Conservation (phyloP, 129 eudicot species). For the Flaveria robusta region DNA sequence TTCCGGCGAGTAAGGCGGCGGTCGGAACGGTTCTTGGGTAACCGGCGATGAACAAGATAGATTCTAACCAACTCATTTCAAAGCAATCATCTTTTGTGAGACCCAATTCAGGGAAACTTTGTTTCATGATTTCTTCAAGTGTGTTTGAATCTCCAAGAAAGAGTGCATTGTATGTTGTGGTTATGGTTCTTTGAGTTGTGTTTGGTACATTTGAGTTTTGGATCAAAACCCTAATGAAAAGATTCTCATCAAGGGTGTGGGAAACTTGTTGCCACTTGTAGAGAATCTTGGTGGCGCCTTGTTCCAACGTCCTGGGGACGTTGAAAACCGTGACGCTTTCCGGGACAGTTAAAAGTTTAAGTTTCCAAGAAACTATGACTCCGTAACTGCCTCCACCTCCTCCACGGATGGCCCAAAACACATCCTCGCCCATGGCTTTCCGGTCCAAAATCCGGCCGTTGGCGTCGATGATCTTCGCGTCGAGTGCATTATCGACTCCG, state of each 20-base stretch:
- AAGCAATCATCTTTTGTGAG: constrained; percentile 48
- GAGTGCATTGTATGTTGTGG: constrained; percentile 50
- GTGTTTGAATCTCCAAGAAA: constrained; percentile 58
- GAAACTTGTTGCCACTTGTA: constrained; percentile 46
- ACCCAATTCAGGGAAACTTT: constrained; percentile 69
- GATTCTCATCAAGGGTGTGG: constrained; percentile 37
- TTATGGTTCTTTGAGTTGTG: constrained; percentile 42
- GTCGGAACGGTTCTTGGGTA: constrained; percentile 48
- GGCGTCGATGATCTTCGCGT: constrained; percentile 59
- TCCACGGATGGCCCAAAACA: constrained; percentile 80
- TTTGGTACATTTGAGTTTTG: constrained; percentile 26
- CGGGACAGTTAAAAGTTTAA: constrained; percentile 67
- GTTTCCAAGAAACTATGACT: constrained; percentile 68
- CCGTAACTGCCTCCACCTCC: constrained; percentile 81
- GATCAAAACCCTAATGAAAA: constrained; percentile 42
- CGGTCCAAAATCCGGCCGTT: constrained; percentile 55
- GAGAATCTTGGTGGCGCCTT: constrained; percentile 41
- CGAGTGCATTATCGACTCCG: constrained; percentile 69
- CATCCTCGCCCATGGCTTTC: constrained; percentile 76
- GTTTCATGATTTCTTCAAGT: constrained; percentile 41
- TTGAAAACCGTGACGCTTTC: constrained; percentile 59
- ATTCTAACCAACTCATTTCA: constrained; percentile 82
- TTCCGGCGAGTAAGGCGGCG: constrained; percentile 54
- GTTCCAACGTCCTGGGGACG: constrained; percentile 50
- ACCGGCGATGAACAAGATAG: constrained; percentile 67